These are phyloP conservation scores for Bothia castanella DNA, from an alignment of 1,284 basidiomycete genomes.

Conservation along the genomic window DNA sequence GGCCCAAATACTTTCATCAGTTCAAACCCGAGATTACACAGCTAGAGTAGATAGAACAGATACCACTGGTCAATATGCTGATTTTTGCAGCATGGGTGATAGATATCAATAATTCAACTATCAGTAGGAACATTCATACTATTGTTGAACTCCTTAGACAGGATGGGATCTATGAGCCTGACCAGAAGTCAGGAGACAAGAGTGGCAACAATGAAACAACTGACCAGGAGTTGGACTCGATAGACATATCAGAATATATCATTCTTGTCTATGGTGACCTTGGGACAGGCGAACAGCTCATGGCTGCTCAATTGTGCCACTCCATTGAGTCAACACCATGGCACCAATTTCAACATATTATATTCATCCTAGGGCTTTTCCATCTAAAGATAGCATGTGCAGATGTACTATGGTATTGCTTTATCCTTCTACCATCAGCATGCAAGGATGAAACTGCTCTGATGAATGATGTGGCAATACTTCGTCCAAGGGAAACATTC, in stretches of 20 bases:
- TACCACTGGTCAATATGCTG: no score
- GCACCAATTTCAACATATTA: neutral
- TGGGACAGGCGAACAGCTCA: neutral
- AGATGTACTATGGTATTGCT: neutral
- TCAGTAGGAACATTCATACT: neutral
- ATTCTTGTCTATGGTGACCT: neutral
- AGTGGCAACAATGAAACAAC: no score
- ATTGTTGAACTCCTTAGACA: neutral
- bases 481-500: no score
- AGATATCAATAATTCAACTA: neutral
- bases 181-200: no score
- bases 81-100: conserved; percentile 5
- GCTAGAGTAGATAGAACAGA: no score
- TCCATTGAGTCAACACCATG: neutral
- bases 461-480: no score
- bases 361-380: neutral
- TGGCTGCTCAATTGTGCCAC: neutral
- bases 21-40: no score
- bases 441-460: no score
- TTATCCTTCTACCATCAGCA: no score
- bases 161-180: neutral
- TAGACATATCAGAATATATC: neutral
- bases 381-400: neutral
- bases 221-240: neutral
- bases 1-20: no score